phyloP scores from a whole-genome alignment of 345 rosid genomes.

The Salix koriyanagi region DNA sequence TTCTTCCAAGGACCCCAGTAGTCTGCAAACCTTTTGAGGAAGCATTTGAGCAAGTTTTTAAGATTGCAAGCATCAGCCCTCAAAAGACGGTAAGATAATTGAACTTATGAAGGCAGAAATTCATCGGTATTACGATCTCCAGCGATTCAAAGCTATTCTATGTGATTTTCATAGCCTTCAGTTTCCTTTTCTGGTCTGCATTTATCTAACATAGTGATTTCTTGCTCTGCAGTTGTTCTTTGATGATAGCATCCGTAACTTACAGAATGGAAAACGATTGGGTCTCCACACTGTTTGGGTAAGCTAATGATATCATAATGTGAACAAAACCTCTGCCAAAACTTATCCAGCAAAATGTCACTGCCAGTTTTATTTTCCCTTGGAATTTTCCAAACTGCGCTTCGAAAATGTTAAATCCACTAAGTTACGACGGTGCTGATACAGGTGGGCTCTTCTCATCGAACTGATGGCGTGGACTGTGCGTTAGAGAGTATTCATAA shows the following conservation, averaged over 20 bases:
- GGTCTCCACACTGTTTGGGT: slow-evolving; percentile 23
- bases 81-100: slow-evolving; percentile 56
- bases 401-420: no score
- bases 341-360: no score
- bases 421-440: background rate
- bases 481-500: slow-evolving; percentile 79
- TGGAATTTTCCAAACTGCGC: no score
- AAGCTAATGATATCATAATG: background rate
- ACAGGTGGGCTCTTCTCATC: slow-evolving; percentile 67
- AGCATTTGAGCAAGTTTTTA: slow-evolving; percentile 54
- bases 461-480: slow-evolving; percentile 58
- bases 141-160: no score
- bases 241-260: slow-evolving; percentile 23
- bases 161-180: no score
- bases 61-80: slow-evolving; percentile 55
- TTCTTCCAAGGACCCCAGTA: slow-evolving; percentile 65
- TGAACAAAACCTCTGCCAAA: background rate
- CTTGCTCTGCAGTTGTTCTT: slow-evolving; percentile 20
- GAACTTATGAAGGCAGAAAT: background rate
- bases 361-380: no score
- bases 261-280: slow-evolving; percentile 13
- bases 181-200: background rate
- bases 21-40: slow-evolving; percentile 69
- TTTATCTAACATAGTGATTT: background rate
- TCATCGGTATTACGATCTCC: background rate